Percentiles rank a stretch among this genome's conserved stretches.
Conservation (phyloP, 2,329 filamentous ascomycete genomes). For the Cordyceps pruinosa region DNA sequence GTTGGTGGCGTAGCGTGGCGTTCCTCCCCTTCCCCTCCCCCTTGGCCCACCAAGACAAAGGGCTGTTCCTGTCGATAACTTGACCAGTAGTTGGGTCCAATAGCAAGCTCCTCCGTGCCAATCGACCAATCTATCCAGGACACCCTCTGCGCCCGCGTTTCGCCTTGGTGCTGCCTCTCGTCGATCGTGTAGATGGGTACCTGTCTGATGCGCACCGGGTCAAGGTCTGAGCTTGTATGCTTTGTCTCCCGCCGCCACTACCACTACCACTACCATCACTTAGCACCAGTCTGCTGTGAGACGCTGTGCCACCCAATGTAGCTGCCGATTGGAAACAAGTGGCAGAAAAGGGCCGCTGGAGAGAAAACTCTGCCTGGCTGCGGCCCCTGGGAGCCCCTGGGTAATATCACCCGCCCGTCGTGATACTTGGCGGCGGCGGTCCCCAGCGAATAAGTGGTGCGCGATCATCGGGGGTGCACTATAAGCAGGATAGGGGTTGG, state of each 20-base stretch:
- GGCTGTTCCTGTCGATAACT: neutral
- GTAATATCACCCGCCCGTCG: neutral
- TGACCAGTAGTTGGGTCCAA: neutral
- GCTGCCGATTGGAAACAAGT: too few relatives aligned
- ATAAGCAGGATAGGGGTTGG: neutral
- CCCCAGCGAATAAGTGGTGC: neutral
- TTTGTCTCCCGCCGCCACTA: too few relatives aligned
- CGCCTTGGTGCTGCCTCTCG: neutral
- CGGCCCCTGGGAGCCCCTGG: neutral
- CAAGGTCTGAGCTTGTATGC: too few relatives aligned
- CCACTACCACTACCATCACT: too few relatives aligned
- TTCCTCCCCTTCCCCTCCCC: too few relatives aligned
- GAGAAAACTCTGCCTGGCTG: neutral
- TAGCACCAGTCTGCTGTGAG: too few relatives aligned
- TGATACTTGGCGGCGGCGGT: neutral
- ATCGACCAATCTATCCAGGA: neutral
- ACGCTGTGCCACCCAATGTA: too few relatives aligned
- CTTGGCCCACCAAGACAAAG: neutral
- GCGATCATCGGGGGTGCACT: neutral
- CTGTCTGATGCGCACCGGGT: neutral
- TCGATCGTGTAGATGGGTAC: neutral
- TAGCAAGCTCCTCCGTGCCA: neutral
- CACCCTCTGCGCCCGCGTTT: neutral
- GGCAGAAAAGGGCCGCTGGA: neutral
- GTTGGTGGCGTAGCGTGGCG: too few relatives aligned